Evolutionary conservation across 805 yeast species (phyloP).

Genomic region (Cyberlindnera japonica): DNA sequence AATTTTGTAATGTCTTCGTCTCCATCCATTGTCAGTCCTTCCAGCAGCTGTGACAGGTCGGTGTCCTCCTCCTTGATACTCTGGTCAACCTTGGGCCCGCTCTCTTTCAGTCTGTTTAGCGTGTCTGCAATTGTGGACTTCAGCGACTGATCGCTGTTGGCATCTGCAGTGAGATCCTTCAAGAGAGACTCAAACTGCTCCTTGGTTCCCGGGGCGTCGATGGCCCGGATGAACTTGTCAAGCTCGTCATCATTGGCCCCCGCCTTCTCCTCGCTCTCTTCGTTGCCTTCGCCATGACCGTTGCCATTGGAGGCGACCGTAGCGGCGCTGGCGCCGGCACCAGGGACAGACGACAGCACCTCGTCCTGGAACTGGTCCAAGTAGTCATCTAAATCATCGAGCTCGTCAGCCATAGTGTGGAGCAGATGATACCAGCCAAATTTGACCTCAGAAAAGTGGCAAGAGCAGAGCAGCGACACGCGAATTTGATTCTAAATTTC

Average conservation of each 20-base stretch:
- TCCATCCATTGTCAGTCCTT: slow-evolving; percentile 50
- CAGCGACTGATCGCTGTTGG: slow-evolving; percentile 26
- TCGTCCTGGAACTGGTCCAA: slow-evolving; percentile 83
- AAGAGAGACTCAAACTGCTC: slow-evolving; percentile 45
- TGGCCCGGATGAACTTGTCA: too few relatives aligned
- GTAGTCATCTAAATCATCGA: slow-evolving; percentile 77
- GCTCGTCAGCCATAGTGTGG: too few relatives aligned
- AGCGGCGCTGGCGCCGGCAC: neutral
- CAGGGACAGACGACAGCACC: slow-evolving; percentile 34
- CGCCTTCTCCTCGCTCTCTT: too few relatives aligned
- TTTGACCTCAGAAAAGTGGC: too few relatives aligned
- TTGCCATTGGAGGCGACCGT: neutral
- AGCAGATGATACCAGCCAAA: too few relatives aligned
- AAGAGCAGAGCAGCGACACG: too few relatives aligned
- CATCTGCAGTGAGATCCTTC: slow-evolving; percentile 22
- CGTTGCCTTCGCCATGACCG: neutral
- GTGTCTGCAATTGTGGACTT: slow-evolving; percentile 78
- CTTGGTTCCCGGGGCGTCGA: slow-evolving; percentile 52
- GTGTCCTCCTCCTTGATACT: slow-evolving; percentile 48
- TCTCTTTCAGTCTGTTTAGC: slow-evolving; percentile 70
- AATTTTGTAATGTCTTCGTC: slow-evolving; percentile 57
- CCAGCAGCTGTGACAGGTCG: slow-evolving; percentile 57
- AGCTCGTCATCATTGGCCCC: slow-evolving; percentile 25
- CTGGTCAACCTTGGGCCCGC: slow-evolving; percentile 68
- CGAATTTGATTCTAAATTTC: too few relatives aligned